Evolutionary conservation across 495 filamentous ascomycete species (phyloP), one percentile per base, ranked within the genome.

Genomic region (Neurospora sp.): DNA sequence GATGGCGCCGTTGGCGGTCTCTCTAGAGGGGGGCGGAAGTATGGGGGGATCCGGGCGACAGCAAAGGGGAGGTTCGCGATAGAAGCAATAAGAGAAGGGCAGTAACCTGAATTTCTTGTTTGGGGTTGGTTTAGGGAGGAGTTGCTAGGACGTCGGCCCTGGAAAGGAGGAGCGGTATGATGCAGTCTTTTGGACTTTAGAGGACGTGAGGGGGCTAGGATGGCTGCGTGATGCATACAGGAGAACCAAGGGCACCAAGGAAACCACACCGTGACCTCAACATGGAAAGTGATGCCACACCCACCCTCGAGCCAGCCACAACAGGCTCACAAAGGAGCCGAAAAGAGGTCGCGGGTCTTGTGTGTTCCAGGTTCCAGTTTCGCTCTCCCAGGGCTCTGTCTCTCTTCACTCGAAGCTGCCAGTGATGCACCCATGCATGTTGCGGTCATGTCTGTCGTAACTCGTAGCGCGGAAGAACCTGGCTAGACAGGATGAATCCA

Each of bases 51-150:
- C 72, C 42, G 22, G 68, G 72, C 53, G 75, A 75, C 73, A 75
- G 74, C 70, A 75, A 71, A 72, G 72, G 73, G 73, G 70, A 71
- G 41, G n/a, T 27, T 72, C 53, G 53, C 14, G 53, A 61, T 61
- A 61, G 27, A 61, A 61, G 27, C 53, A 61, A 61, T 61, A 31
- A 61, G 53, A 35, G 22, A 61, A 18, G 27, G 53, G 53, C 27
- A 61, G 27, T 61, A 61, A 61, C 53, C 53, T 61, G 27, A 35
- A 31, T 18, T 9, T 61, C 53, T 61, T 61, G 53, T 61, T 61
- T 61, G 53, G 53, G 53, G 53, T 61, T 35, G 53, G 27, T 14
- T 31, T 61, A 27, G 53, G 20, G 46, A 53, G 46, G 20, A 53
- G 22, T 61, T 16, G 53, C 53, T 35, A 61, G 53, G 53, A 61